phyloP scores from a whole-genome alignment of 306 rosid genomes.

The Malus orientalis region DNA sequence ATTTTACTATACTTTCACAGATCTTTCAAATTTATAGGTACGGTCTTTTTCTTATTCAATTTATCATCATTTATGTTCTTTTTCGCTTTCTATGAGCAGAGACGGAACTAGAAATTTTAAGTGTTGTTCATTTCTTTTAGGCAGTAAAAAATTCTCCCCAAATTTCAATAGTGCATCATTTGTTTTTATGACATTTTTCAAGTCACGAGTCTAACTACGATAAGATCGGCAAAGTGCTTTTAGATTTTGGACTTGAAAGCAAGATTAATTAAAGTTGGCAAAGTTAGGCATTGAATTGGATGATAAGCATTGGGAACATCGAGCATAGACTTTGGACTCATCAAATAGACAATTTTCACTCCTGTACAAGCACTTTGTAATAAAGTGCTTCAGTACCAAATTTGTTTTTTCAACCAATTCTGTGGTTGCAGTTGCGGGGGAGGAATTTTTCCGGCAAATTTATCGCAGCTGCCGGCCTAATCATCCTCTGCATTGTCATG shows the following conservation, averaged over 20 bases:
- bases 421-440: slow-evolving; percentile 38
- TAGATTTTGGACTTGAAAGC: neutral
- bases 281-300: neutral
- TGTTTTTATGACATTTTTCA: no score
- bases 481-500: slow-evolving; percentile 54
- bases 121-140: no score
- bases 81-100: neutral
- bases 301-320: neutral
- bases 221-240: neutral
- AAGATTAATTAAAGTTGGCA: neutral
- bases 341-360: neutral
- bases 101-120: no score
- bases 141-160: no score
- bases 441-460: slow-evolving; percentile 39
- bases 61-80: neutral
- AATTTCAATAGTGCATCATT: no score
- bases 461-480: slow-evolving; percentile 49
- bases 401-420: neutral
- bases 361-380: neutral
- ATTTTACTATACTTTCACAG: neutral
- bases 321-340: neutral
- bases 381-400: neutral
- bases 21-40: neutral
- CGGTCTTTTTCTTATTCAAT: neutral
- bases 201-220: neutral